phyloP scores from a whole-genome alignment of 768 basidiomycete species.

The Trametopsis cervina region DNA sequence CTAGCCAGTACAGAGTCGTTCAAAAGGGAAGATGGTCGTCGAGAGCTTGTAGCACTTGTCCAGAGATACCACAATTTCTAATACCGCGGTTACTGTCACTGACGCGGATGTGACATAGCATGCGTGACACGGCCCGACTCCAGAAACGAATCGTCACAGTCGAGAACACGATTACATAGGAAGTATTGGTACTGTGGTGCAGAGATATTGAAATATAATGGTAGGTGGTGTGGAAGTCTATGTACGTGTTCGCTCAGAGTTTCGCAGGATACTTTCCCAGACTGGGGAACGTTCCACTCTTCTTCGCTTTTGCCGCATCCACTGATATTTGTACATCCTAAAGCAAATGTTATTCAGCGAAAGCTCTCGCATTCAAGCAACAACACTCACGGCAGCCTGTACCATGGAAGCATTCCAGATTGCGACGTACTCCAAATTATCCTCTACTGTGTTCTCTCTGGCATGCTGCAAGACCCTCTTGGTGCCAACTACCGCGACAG shows the following conservation, averaged over 20 bases:
- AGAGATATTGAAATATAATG: no score
- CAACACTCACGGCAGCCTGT: constrained; percentile 35
- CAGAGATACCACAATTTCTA: neutral
- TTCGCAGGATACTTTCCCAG: no score
- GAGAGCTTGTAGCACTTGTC: neutral
- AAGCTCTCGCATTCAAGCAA: constrained; percentile 10
- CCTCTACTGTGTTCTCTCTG: constrained; percentile 61
- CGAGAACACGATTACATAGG: no score
- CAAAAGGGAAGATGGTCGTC: neutral
- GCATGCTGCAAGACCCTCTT: constrained; percentile 77
- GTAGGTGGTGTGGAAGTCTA: no score
- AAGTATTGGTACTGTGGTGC: neutral
- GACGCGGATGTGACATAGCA: no score
- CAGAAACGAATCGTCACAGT: no score
- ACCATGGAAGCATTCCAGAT: constrained; percentile 50
- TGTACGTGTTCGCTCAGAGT: no score
- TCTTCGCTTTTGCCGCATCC: neutral
- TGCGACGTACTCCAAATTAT: constrained; percentile 51
- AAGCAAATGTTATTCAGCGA: neutral
- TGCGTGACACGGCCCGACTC: no score
- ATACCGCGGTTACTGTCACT: no score
- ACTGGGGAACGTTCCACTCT: neutral
- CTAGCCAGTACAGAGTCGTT: no score
- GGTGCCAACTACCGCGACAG: constrained; percentile 68
- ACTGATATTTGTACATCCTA: neutral